Percentiles rank a stretch among this genome's conserved stretches.
Conservation (phyloP, 495 filamentous ascomycete species). For the Halenospora varia region DNA sequence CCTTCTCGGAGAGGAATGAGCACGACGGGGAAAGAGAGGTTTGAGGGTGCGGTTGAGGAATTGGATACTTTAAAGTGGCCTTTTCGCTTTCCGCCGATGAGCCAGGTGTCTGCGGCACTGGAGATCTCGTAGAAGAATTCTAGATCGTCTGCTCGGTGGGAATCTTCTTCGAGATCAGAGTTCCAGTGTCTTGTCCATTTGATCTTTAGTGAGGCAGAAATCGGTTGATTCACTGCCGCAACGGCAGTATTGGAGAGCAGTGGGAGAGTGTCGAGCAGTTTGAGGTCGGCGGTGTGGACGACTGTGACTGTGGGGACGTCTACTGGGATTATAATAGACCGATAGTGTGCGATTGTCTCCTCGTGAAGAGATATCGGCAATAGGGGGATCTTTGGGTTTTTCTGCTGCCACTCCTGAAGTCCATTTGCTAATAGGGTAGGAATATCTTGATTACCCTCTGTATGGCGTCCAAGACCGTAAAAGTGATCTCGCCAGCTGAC, state of each 20-base stretch:
- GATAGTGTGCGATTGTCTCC: constrained; percentile 17
- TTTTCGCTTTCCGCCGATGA: constrained; percentile 75
- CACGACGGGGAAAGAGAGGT: constrained; percentile 52
- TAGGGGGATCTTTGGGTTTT: constrained; percentile 33
- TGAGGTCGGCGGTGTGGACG: constrained; percentile 77
- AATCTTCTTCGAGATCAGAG: not conserved
- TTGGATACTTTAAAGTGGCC: constrained; percentile 66
- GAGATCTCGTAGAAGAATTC: constrained; percentile 84
- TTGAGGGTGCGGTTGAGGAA: constrained; percentile 26
- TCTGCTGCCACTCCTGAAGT: constrained; percentile 34
- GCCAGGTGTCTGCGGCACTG: constrained; percentile 72
- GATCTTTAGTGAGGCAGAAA: constrained; percentile 67
- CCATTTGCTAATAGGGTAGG: constrained; percentile 28
- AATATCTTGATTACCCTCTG: constrained; percentile 23
- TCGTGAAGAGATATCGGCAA: constrained; percentile 12
- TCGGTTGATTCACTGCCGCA: constrained; percentile 60
- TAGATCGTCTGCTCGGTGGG: constrained; percentile 45
- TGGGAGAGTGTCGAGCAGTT: constrained; percentile 27
- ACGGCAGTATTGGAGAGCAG: constrained; percentile 31
- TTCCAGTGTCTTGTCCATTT: constrained; percentile 80
- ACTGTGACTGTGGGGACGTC: constrained; percentile 83
- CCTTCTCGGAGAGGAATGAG: constrained; percentile 78
- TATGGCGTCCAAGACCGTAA: constrained; percentile 33
- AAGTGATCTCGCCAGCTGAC: constrained; percentile 39
- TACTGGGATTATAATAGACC: constrained; percentile 66